phyloP scores from a whole-genome alignment of 108 stramenopile species.

The Asterionellopsis glacialis region DNA sequence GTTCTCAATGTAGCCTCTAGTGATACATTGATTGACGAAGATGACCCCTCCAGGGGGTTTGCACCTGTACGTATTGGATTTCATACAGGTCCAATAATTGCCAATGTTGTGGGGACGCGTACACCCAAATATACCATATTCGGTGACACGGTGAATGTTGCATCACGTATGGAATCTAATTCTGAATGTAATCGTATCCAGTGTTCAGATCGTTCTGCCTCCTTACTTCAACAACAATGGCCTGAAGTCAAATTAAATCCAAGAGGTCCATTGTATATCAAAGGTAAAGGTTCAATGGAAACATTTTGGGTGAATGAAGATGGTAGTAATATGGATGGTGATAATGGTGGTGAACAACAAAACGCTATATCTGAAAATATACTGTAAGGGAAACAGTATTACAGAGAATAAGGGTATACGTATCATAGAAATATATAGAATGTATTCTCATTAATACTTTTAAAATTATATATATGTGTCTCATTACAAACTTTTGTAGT shows the following conservation, averaged over 20 bases:
- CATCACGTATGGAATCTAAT: conserved; percentile 45
- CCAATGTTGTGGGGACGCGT: conserved; percentile 37
- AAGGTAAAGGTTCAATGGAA: conserved; percentile 6
- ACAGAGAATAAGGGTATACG: no score
- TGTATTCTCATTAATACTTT: no score
- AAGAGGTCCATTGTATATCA: background rate
- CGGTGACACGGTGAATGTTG: conserved; percentile 51
- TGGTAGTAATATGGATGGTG: no score
- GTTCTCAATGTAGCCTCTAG: conserved; percentile 28
- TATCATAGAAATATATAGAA: no score
- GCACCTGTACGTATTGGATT: conserved; percentile 43
- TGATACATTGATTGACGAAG: background rate
- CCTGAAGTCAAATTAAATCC: background rate
- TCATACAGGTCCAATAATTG: conserved; percentile 50
- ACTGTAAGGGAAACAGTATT: no score
- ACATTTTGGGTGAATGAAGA: conserved; percentile 1
- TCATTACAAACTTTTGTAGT: no score
- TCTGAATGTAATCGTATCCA: conserved; percentile 36
- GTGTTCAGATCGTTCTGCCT: conserved; percentile 25
- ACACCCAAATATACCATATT: conserved; percentile 50
- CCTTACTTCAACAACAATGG: background rate
- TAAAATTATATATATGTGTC: no score
- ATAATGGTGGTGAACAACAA: no score
- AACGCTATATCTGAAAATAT: no score
- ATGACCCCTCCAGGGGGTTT: background rate